Base-by-base conservation (phyloP, 1,284 basidiomycete species). In the Trichosporon sp. region DNA sequence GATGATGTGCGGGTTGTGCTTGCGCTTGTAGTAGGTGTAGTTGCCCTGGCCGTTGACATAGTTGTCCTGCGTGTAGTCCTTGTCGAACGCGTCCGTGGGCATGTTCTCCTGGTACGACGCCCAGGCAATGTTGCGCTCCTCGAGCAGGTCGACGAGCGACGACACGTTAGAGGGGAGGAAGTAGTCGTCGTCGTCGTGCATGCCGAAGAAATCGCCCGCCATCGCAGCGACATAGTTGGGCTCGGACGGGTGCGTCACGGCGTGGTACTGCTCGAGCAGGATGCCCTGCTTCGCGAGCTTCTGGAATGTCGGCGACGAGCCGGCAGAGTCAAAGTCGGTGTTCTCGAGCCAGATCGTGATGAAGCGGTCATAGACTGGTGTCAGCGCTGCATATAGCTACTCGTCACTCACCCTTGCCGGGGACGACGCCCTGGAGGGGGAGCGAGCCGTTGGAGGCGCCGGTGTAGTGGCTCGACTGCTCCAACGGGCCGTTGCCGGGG, bases 101-200 rank as follows among this genome's bases (percentile, higher is more conserved):
- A 90, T 85, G 76, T 87, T 88, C 77, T 91, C 89, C 78, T 89
- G 74, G 72, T 82, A 73, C 65, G 81, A 81, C 1, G 83, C 81
- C 78, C 81, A 85, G 6, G 78, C 78, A 73, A 91, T 86, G 69
- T 84, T 85, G 78, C 88, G 89, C 21, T 85, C 83, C 70, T 91
- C 90, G 59, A 91, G 83, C 3, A 91, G 83, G 76, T 91, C 90
- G 35, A 88, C 88, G 59, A 90, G 75, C n/a, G 87, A 88, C 5
- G 88, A 88, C 38, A 89, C 85, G 77, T 85, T 85, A 40, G 67
- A 72, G 4, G 83, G 71, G 66, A 81, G 70, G 31, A 76, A 78
- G 76, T 83, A 80, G 74, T 61, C 31, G 43, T 43, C 76, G 75
- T 91, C 89, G 70, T 86, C 85, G 10, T 31, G 38, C 76, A 88